Base-by-base conservation (phyloP, 176 grass and related monocot species). In the Melocanna baccifera region DNA sequence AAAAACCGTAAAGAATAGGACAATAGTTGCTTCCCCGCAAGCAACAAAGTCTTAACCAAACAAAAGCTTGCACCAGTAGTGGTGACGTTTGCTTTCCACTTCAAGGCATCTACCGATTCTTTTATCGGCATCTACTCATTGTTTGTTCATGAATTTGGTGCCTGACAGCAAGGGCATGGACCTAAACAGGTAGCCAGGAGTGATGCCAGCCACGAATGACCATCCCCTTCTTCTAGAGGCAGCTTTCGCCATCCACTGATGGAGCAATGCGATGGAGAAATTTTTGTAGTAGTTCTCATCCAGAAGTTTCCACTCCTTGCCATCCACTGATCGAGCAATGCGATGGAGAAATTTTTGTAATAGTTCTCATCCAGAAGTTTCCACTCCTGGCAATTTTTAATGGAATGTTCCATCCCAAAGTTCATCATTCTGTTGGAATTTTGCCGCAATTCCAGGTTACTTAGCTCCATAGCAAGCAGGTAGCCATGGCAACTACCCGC, bases 161-260 rank as follows among this genome's bases (percentile, higher is more conserved):
- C 66, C 51, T 22, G 19, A 22, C 81, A 51, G 69, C 59, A 29
- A 29, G 58, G 58, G 12, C 13, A 15, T 15, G 4, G 4, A 7
- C 25, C 26, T 63, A 63, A 30, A 7, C 26, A 30, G 12, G 25
- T 47, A 30, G 56, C 26, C 32, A 4, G 56, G 56, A 59, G 22
- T 12, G 9, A 12, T 23, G 36, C 69, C 11, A 23, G 36, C 69
- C 11, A 23, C 20, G 50, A 30, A 29, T 30, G 61, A 12, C 73
- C 63, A 15, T 30, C 19, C 37, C 52, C 15, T 4, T 45, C 36
- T 0, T 45, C 36, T 0, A 20, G 67, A 32, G 67, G 41, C 67
- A 29, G 1, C 51, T 43, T 42, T 85, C 74, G 74, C 83, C 83
- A 85, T 69, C 83, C 62, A 23, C 73, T 42, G 18, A 13, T 61